Conservation (phyloP, 768 basidiomycete genomes). For the Suillus fuscotomentosus region DNA sequence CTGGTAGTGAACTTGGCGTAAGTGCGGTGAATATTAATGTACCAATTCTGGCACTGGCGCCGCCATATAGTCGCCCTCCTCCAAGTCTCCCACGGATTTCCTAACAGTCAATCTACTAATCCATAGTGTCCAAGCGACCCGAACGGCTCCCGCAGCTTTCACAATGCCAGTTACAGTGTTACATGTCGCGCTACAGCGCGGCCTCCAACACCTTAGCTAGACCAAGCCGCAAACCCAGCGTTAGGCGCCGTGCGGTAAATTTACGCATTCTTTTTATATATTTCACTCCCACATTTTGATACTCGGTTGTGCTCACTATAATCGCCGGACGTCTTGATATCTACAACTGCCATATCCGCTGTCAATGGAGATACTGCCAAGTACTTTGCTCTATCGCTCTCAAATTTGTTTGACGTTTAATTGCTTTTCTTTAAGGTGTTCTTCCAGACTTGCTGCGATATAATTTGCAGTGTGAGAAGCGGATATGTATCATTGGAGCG, state of each 20-base stretch:
- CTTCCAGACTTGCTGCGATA: background rate
- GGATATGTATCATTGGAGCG: conserved; percentile 72
- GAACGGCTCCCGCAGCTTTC: conserved; percentile 40
- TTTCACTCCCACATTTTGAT: background rate
- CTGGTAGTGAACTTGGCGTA: too few species aligned
- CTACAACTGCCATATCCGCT: conserved; percentile 41
- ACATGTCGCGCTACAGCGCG: conserved; percentile 64
- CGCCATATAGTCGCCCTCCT: background rate
- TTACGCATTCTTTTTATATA: conserved; percentile 45
- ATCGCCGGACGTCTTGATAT: conserved; percentile 60
- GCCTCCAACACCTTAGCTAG: background rate
- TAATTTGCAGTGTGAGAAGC: conserved; percentile 18
- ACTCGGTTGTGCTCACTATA: conserved; percentile 41
- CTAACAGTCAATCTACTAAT: background rate
- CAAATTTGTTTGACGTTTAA: background rate
- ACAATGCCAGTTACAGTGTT: conserved; percentile 56
- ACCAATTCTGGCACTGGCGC: too few species aligned
- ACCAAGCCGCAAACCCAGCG: too few species aligned
- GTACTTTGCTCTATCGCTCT: background rate
- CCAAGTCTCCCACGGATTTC: background rate
- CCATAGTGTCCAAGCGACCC: background rate
- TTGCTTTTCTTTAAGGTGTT: background rate
- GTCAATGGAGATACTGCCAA: background rate
- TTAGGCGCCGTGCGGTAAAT: conserved; percentile 48
- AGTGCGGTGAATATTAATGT: too few species aligned